A percentile compares a stretch with the other conserved stretches of the same genome.
Conservation (phyloP, 495 filamentous ascomycete genomes). For the Penicillium lagena region DNA sequence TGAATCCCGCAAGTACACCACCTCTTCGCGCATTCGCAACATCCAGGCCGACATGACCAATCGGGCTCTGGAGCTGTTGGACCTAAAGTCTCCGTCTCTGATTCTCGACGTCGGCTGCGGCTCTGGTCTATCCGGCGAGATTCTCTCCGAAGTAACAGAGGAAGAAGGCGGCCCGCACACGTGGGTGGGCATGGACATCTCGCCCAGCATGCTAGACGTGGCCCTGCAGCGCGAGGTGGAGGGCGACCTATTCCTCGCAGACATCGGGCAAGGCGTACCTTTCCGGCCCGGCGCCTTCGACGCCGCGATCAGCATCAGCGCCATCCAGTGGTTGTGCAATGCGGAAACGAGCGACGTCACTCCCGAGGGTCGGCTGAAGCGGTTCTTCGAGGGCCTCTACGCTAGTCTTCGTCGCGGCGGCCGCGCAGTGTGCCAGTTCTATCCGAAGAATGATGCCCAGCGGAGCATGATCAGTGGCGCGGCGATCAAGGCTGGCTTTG, state of each 20-base stretch:
- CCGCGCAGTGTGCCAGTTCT: constrained; percentile 93
- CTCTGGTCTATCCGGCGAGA: constrained; percentile 89
- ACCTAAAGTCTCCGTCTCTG: constrained; percentile 70
- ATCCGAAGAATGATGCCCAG: constrained; percentile 91
- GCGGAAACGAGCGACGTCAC: constrained; percentile 81
- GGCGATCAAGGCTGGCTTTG: constrained; percentile 89
- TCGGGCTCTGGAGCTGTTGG: constrained; percentile 84
- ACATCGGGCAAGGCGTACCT: constrained; percentile 92
- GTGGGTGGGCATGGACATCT: constrained; percentile 94
- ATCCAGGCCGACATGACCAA: constrained; percentile 93
- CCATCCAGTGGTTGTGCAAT: constrained; percentile 97
- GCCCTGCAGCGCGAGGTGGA: constrained; percentile 88
- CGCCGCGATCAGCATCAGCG: constrained; percentile 88
- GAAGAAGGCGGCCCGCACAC: constrained; percentile 78
- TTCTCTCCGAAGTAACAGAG: constrained; percentile 60
- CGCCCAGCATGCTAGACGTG: constrained; percentile 86
- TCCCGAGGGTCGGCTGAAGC: constrained; percentile 62
- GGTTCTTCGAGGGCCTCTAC: constrained; percentile 94
- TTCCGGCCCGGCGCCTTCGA: constrained; percentile 92
- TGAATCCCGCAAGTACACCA: constrained; percentile 97
- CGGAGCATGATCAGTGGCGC: constrained; percentile 84
- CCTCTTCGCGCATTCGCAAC: constrained; percentile 85
- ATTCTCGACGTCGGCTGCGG: constrained; percentile 96
- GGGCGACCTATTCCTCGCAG: constrained; percentile 84
- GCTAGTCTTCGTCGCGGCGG: constrained; percentile 77